Conservation (phyloP, 108 stramenopile species). For the Chaetoceros muelleri region DNA sequence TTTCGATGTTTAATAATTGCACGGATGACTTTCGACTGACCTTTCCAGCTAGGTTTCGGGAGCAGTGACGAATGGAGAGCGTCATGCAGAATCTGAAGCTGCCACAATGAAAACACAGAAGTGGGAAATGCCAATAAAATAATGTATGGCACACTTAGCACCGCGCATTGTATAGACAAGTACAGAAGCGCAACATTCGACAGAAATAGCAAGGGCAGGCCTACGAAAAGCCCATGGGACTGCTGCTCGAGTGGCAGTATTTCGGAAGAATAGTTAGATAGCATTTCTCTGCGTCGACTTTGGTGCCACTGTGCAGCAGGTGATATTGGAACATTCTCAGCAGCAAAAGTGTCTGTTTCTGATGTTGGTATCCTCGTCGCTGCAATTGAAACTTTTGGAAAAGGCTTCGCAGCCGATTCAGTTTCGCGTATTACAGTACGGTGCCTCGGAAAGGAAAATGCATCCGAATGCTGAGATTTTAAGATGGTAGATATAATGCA, state of each 20-base stretch:
- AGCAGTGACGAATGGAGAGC: constrained; percentile 48
- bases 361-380: too few relatives aligned
- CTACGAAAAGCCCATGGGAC: constrained; percentile 37
- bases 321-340: constrained; percentile 17
- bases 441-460: too few relatives aligned
- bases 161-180: constrained; percentile 27
- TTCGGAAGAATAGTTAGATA: constrained; percentile 40
- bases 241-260: constrained; percentile 36
- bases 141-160: constrained; percentile 2
- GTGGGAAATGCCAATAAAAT: constrained; percentile 47
- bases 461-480: too few relatives aligned
- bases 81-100: constrained; percentile 66
- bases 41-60: constrained; percentile 11
- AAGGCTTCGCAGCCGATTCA: too few relatives aligned
- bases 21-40: constrained; percentile 2
- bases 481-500: too few relatives aligned
- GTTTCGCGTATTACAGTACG: too few relatives aligned
- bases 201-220: constrained; percentile 35
- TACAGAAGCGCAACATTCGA: constrained; percentile 34
- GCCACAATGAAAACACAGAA: constrained; percentile 59
- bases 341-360: too few relatives aligned
- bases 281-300: constrained; percentile 45
- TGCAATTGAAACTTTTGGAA: too few relatives aligned
- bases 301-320: constrained; percentile 62
- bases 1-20: constrained; percentile 17